Base-by-base conservation (phyloP, 371 early-diverging fungal genomes). In the Saksenaea vasiformis region DNA sequence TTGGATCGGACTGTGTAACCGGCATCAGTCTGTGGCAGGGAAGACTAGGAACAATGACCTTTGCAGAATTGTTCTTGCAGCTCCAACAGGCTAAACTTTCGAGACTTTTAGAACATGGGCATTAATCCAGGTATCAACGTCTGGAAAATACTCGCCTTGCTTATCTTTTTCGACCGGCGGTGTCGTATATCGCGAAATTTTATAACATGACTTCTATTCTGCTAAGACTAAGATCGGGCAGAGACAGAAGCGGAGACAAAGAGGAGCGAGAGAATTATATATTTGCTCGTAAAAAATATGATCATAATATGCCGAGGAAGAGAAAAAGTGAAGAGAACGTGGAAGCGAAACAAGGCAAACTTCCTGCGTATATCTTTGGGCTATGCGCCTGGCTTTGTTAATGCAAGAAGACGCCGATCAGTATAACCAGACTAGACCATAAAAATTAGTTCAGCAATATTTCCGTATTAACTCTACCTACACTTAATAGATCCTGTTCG, bases 391-490 rank as follows among this genome's bases (percentile, higher is more conserved):
- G 71, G 70, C 58, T 69, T 69, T 24, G 70, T 71, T 31, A 76
- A 62, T 54, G 72, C 76, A 38, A 76, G 61, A 58, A 76, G 62
- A 44, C 79, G 79, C 28, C 73, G 71, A 65, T 79, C 79, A 47
- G 79, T 79, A 63, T 79, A 79, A 44, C 79, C 79, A 37, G 79
- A 79, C 79, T 78, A 54, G 0, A 34, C 10, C 14, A n/a, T 43
- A 35, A 31, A n/a, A 41, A 34, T 26, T 22, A 26, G 22, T n/a
- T 10, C 47, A 35, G 26, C 22, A 11, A 5, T 1, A 35, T 15
- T 47, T 55, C 19, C 34, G 22, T 14, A 43, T 15, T 24, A 54
- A 39, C 11, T 53, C 27, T 13, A 54, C 70, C 54, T 67, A 72
- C 66, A 58, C 70, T 71, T 56, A 71, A 35, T 43, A 77, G 39